phyloP scores from a whole-genome alignment of 1,284 basidiomycete species.

The Inonotus obliquus region DNA sequence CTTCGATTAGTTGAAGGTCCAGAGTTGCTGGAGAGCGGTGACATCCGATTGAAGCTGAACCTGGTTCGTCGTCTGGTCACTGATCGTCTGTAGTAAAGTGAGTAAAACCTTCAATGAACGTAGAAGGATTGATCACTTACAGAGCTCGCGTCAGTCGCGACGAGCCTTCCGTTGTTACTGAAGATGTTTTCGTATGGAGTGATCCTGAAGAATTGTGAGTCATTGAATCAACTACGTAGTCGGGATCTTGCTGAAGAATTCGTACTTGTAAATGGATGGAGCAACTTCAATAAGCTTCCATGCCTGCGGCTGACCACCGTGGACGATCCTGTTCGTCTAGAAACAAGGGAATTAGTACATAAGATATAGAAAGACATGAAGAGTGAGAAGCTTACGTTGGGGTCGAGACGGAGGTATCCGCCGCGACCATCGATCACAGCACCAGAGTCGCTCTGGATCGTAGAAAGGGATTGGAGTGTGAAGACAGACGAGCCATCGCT shows the following conservation, averaged over 20 bases:
- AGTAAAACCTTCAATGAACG: too few relatives aligned
- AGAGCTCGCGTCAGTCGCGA: slow-evolving; percentile 5
- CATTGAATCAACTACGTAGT: not conserved
- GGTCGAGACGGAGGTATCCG: slow-evolving; percentile 10
- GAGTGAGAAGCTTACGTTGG: not conserved
- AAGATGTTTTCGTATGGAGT: slow-evolving; percentile 8
- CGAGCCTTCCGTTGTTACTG: slow-evolving; percentile 1
- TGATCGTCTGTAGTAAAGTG: too few relatives aligned
- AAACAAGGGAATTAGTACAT: not conserved
- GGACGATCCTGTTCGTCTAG: slow-evolving; percentile 12
- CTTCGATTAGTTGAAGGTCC: slow-evolving; percentile 3
- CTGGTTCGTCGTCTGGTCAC: not conserved
- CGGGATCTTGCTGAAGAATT: too few relatives aligned
- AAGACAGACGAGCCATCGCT: slow-evolving; percentile 6
- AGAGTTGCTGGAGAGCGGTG: not conserved
- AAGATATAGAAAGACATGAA: not conserved
- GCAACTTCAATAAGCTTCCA: slow-evolving; percentile 11
- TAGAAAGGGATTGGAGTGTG: slow-evolving; percentile 6
- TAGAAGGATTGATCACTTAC: not conserved
- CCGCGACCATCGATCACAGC: slow-evolving; percentile 1
- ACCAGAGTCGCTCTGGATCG: not conserved
- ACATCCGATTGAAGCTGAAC: not conserved
- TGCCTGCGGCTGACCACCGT: slow-evolving; percentile 5
- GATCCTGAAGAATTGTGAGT: slow-evolving; percentile 2
- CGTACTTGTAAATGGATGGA: slow-evolving; percentile 9